These are phyloP conservation scores for Sporobolomyces roseus DNA, from an alignment of 768 basidiomycete species.

Conservation along the genomic window DNA sequence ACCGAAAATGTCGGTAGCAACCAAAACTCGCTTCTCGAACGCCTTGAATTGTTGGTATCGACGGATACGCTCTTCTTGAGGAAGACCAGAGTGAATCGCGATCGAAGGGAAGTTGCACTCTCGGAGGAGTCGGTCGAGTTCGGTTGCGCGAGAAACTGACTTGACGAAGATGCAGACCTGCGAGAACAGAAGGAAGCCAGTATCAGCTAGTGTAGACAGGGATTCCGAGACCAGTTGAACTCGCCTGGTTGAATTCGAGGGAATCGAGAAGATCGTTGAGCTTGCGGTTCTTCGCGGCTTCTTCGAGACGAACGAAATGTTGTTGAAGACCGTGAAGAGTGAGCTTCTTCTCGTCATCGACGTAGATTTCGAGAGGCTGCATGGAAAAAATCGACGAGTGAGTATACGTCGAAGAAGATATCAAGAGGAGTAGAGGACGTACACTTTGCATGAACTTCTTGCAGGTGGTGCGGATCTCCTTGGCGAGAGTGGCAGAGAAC, in stretches of 20 bases:
- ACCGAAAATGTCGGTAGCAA: conserved; percentile 98
- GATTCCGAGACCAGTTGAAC: conserved; percentile 24
- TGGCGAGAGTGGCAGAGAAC: conserved; percentile 97
- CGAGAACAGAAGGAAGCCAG: neutral
- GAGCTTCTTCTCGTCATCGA: conserved; percentile 97
- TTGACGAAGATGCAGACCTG: conserved; percentile 99
- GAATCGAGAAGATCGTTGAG: conserved; percentile 91
- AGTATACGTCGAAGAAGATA: neutral
- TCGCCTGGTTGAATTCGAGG: conserved; percentile 95
- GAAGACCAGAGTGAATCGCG: conserved; percentile 88
- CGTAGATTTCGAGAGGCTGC: conserved; percentile 97
- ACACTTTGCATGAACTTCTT: conserved; percentile 99
- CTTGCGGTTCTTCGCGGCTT: conserved; percentile 92
- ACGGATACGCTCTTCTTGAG: conserved; percentile 91
- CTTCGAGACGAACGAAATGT: conserved; percentile 95
- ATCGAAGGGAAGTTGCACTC: conserved; percentile 99
- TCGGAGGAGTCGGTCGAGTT: conserved; percentile 89
- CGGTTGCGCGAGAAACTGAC: conserved; percentile 92
- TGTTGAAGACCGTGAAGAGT: conserved; percentile 97
- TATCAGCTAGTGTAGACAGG: neutral
- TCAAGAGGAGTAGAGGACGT: conserved; percentile 48
- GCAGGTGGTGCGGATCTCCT: conserved; percentile 95
- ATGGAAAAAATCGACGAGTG: neutral
- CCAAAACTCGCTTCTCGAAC: conserved; percentile 97
- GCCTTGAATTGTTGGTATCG: conserved; percentile 98